Percentiles rank a stretch among this genome's conserved stretches.
These are phyloP conservation scores for Paramecium octaurelia DNA, from an alignment of 73 alveolate genomes.

Conservation along the genomic window DNA sequence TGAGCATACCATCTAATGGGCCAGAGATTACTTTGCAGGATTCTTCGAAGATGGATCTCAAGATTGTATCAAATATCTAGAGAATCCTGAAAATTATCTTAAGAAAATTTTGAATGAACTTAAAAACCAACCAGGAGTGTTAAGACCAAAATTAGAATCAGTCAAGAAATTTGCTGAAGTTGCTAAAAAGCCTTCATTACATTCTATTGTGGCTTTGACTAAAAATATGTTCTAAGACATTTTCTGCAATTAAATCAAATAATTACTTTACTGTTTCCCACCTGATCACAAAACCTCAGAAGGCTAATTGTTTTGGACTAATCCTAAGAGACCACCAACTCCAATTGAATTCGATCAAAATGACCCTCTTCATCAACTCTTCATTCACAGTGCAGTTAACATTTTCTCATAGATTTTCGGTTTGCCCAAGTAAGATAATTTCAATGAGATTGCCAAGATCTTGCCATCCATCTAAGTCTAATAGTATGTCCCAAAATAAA, in stretches of 20 bases:
- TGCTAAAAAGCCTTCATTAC: conserved; percentile 66
- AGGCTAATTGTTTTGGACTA: conserved; percentile 96
- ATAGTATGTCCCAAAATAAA: conserved; percentile 79
- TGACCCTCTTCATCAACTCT: conserved; percentile 76
- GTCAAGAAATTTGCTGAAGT: conserved; percentile 75
- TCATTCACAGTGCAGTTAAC: conserved; percentile 82
- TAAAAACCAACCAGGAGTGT: conserved; percentile 71
- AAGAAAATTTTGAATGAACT: conserved; percentile 64
- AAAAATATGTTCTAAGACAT: conserved; percentile 68
- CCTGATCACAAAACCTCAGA: conserved; percentile 88
- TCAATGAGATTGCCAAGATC: conserved; percentile 66
- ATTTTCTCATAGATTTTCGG: conserved; percentile 82
- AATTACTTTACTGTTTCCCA: conserved; percentile 95
- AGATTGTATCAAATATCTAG: conserved; percentile 82
- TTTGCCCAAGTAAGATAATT: conserved; percentile 59
- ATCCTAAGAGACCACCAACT: conserved; percentile 97
- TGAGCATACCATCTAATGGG: conserved; percentile 99
- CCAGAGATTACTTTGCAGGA: conserved; percentile 94
- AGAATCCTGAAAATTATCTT: conserved; percentile 77
- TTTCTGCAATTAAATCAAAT: conserved; percentile 82
- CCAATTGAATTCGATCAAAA: conserved; percentile 81
- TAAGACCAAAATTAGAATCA: conserved; percentile 75
- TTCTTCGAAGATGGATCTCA: conserved; percentile 92
- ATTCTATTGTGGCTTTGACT: conserved; percentile 75
- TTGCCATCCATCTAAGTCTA: conserved; percentile 77